These are phyloP conservation scores for Leishmania gerbilli DNA, from an alignment of 208 protist genomes.

Conservation along the genomic window DNA sequence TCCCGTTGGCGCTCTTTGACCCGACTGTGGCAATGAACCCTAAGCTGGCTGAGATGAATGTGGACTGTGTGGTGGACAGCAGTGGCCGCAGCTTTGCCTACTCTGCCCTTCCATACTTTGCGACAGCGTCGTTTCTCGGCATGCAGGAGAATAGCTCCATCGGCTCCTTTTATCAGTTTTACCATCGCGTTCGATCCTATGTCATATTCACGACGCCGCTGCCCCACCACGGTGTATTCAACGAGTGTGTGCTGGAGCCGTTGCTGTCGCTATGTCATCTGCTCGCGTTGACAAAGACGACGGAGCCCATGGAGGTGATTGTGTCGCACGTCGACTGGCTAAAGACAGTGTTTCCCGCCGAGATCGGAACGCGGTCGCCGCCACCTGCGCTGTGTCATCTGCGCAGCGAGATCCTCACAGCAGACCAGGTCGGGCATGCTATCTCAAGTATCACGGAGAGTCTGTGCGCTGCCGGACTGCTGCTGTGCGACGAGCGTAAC, in stretches of 20 bases:
- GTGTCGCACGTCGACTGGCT: conserved; percentile 82
- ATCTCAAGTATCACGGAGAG: conserved; percentile 43
- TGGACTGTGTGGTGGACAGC: conserved; percentile 52
- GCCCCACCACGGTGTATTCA: conserved; percentile 28
- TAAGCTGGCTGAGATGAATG: conserved; percentile 40
- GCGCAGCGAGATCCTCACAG: conserved; percentile 35
- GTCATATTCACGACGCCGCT: conserved; percentile 60
- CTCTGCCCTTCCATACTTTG: conserved; percentile 51
- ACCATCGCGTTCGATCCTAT: conserved; percentile 65
- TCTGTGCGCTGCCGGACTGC: conserved; percentile 30
- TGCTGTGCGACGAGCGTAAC: conserved; percentile 37
- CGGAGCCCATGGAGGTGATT: conserved; percentile 52
- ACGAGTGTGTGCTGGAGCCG: conserved; percentile 64
- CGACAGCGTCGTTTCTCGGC: conserved; percentile 54
- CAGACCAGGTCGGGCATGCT: conserved; percentile 46
- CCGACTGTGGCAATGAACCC: conserved; percentile 56
- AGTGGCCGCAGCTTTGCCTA: conserved; percentile 47
- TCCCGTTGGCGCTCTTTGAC: conserved; percentile 41
- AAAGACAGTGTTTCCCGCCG: conserved; percentile 44
- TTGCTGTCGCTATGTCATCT: conserved; percentile 64
- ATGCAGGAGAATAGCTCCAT: conserved; percentile 49
- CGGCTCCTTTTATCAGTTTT: conserved; percentile 71
- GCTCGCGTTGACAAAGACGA: conserved; percentile 51
- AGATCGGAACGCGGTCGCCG: conserved; percentile 35
- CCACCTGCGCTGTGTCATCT: conserved; percentile 34